Percentiles rank a stretch among this genome's conserved stretches.
phyloP scores from a whole-genome alignment of 2,329 filamentous ascomycete genomes.

The Penicillium sp. region DNA sequence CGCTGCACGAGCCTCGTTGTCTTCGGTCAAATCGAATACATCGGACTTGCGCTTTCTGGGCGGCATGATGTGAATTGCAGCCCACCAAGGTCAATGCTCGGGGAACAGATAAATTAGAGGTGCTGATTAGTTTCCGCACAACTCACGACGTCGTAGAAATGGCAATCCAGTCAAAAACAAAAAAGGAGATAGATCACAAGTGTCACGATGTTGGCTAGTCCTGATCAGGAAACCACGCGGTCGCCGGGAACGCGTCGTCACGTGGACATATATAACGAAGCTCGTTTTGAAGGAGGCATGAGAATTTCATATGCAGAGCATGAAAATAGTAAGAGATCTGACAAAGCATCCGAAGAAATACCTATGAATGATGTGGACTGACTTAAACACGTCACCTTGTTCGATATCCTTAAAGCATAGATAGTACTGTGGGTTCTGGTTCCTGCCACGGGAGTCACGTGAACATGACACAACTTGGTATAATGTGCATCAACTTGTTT shows the following conservation, averaged over 20 bases:
- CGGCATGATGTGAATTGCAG: constrained; percentile 8
- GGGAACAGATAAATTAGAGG: background rate
- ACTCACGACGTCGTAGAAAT: background rate
- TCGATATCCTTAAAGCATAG: too few species aligned
- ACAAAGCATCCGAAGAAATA: too few species aligned
- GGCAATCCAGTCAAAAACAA: background rate
- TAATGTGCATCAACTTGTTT: background rate
- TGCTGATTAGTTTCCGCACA: background rate
- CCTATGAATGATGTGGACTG: too few species aligned
- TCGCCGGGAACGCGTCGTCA: constrained; percentile 5
- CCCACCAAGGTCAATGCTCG: background rate
- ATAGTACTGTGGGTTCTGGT: too few species aligned
- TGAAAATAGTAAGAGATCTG: too few species aligned
- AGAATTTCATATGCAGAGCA: too few species aligned
- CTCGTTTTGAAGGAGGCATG: too few species aligned
- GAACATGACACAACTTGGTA: background rate
- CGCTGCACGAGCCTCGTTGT: background rate
- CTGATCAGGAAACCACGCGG: constrained; percentile 1
- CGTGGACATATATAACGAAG: background rate
- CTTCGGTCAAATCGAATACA: constrained; percentile 8
- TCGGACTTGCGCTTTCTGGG: constrained; percentile 16
- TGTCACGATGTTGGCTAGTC: background rate
- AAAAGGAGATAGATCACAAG: background rate
- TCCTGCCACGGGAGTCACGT: too few species aligned
- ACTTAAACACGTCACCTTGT: too few species aligned